Evolutionary conservation across 352 stramenopile species (phyloP).

Genomic region (Phytophthora idaei): DNA sequence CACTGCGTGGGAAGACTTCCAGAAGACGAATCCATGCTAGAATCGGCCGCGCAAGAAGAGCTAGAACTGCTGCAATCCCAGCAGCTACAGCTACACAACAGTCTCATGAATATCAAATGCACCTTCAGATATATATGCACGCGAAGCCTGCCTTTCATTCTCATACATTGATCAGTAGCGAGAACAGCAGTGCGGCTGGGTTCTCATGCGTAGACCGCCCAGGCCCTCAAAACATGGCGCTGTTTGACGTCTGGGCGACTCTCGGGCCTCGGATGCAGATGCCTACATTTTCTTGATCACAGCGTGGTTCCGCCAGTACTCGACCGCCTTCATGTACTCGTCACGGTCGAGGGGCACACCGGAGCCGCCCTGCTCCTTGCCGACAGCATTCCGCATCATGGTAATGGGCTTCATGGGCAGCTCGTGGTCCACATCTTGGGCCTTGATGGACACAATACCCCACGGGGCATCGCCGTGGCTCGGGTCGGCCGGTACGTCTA

Average conservation of each 20-base stretch:
- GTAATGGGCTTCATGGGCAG: constrained; percentile 99
- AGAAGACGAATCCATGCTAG: constrained; percentile 74
- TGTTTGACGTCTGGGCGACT: constrained; percentile 3
- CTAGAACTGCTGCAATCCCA: constrained; percentile 8
- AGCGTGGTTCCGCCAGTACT: constrained; percentile 89
- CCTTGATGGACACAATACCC: constrained; percentile 97
- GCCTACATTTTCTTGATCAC: constrained; percentile 74
- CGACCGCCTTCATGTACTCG: constrained; percentile 84
- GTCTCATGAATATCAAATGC: constrained; percentile 47
- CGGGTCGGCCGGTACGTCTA: constrained; percentile 47
- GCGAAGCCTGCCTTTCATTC: constrained; percentile 26
- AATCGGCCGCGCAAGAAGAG: constrained; percentile 17
- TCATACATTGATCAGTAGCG: constrained; percentile 19
- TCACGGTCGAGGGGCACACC: constrained; percentile 82
- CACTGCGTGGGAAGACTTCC: constrained; percentile 90
- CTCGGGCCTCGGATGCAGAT: neutral
- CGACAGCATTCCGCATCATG: constrained; percentile 98
- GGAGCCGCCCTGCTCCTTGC: constrained; percentile 93
- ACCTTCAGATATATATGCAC: constrained; percentile 36
- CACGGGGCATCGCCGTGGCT: constrained; percentile 77
- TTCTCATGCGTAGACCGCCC: constrained; percentile 6
- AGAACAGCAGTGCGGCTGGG: constrained; percentile 6
- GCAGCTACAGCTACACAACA: constrained; percentile 31
- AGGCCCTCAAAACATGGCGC: constrained; percentile 20
- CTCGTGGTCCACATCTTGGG: constrained; percentile 95